Conservation (phyloP, 768 basidiomycete genomes). For the Boletus rubropictus region DNA sequence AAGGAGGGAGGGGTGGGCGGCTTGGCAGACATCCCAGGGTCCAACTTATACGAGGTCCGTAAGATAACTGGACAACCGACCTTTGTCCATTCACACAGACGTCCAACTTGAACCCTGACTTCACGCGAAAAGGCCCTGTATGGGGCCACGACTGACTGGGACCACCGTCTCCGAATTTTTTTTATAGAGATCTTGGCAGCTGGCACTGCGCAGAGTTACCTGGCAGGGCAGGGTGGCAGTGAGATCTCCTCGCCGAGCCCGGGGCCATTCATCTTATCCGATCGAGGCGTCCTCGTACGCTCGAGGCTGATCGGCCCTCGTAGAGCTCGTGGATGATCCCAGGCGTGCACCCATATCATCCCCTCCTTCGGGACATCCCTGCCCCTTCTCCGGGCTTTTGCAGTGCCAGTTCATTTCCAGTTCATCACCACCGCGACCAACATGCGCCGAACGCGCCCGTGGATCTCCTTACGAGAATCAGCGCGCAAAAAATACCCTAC, state of each 20-base stretch:
- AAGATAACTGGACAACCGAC: conserved; percentile 6
- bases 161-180: not conserved
- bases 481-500: too few species aligned
- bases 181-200: not conserved
- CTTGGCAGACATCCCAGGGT: conserved; percentile 29
- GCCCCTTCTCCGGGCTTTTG: not conserved
- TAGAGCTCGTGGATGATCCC: not conserved
- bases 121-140: conserved; percentile 6
- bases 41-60: conserved; percentile 20
- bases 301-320: conserved; percentile 8
- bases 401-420: conserved; percentile 4
- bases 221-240: not conserved
- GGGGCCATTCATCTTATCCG: conserved; percentile 8
- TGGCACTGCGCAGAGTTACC: too few species aligned
- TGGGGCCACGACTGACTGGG: not conserved
- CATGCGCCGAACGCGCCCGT: conserved; percentile 6
- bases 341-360: not conserved
- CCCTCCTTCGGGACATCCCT: not conserved
- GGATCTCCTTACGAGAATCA: conserved; percentile 9
- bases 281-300: conserved; percentile 1
- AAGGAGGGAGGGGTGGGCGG: conserved; percentile 37
- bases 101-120: conserved; percentile 17
- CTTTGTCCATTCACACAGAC: conserved; percentile 24
- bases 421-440: conserved; percentile 9
- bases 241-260: not conserved